Percentiles rank a stretch among this genome's conserved stretches.
Conservation (phyloP, 2,329 filamentous ascomycete genomes). For the Clonostachys sp. region DNA sequence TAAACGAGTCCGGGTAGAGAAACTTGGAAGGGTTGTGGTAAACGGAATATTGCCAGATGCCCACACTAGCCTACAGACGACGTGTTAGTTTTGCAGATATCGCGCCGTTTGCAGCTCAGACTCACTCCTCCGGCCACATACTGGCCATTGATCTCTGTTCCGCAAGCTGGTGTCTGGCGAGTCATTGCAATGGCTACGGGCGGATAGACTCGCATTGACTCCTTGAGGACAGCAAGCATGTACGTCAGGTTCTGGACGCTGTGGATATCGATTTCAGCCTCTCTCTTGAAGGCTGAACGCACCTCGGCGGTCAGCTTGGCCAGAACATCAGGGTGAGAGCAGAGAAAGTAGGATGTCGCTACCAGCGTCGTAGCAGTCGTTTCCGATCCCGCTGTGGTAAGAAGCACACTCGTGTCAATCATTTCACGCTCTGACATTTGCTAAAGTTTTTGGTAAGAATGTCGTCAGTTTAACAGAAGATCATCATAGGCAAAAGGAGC, state of each 20-base stretch:
- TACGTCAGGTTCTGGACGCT: slow-evolving; percentile 24
- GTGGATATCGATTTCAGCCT: slow-evolving; percentile 21
- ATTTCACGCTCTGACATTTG: too few species aligned
- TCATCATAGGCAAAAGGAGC: too few species aligned
- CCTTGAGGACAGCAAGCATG: slow-evolving; percentile 24
- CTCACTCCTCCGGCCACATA: background rate
- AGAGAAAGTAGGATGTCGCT: slow-evolving; percentile 32
- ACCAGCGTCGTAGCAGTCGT: slow-evolving; percentile 37
- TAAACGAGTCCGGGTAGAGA: slow-evolving; percentile 11
- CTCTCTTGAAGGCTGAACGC: background rate
- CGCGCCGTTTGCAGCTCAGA: background rate
- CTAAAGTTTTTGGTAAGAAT: too few species aligned
- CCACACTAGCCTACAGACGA: too few species aligned
- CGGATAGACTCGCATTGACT: slow-evolving; percentile 31
- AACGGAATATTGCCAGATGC: too few species aligned
- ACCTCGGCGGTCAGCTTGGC: background rate
- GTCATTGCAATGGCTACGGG: slow-evolving; percentile 6
- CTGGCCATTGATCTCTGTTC: background rate
- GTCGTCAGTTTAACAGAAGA: too few species aligned
- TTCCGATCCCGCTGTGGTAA: slow-evolving; percentile 29
- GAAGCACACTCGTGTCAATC: background rate
- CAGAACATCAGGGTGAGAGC: slow-evolving; percentile 6
- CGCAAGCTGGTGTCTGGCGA: slow-evolving; percentile 3
- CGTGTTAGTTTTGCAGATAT: too few species aligned
- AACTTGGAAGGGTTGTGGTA: slow-evolving; percentile 12